Evolutionary conservation across 176 grass and related monocot genomes (phyloP).

Genomic region (Rhynchospora tenuis): DNA sequence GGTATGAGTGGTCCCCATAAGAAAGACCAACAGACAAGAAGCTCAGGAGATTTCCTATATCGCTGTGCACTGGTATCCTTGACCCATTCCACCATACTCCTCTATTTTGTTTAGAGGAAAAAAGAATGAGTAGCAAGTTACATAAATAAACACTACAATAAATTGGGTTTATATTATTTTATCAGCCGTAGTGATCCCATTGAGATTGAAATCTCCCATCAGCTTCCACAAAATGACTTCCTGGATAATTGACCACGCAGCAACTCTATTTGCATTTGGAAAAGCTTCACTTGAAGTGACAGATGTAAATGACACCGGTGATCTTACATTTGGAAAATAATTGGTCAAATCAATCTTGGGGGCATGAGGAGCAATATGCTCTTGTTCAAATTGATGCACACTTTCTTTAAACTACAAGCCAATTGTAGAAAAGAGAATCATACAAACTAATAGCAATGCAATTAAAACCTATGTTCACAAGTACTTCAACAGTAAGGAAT

Average conservation of each 20-base stretch:
- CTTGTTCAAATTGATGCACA: constrained; percentile 75
- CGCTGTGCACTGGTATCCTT: constrained; percentile 94
- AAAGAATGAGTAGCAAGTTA: background rate
- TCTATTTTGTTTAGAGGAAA: constrained; percentile 28
- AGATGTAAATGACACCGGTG: background rate
- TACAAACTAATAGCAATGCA: background rate
- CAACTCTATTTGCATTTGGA: background rate
- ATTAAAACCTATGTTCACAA: background rate
- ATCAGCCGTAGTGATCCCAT: constrained; percentile 82
- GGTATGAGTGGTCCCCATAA: constrained; percentile 85
- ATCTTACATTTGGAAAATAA: constrained; percentile 48
- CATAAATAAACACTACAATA: background rate
- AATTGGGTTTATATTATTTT: background rate
- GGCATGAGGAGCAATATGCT: constrained; percentile 79
- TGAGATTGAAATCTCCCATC: constrained; percentile 96
- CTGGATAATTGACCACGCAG: constrained; percentile 2
- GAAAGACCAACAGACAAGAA: constrained; percentile 91
- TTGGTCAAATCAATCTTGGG: constrained; percentile 59
- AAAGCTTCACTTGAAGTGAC: no score
- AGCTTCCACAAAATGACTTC: constrained; percentile 80
- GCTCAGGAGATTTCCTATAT: constrained; percentile 96
- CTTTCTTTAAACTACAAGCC: constrained; percentile 81
- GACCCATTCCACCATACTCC: constrained; percentile 85
- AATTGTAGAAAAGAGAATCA: background rate
- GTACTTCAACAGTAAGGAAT: background rate